phyloP scores from a whole-genome alignment of 805 yeast genomes.

The Pichia ethanolica region DNA sequence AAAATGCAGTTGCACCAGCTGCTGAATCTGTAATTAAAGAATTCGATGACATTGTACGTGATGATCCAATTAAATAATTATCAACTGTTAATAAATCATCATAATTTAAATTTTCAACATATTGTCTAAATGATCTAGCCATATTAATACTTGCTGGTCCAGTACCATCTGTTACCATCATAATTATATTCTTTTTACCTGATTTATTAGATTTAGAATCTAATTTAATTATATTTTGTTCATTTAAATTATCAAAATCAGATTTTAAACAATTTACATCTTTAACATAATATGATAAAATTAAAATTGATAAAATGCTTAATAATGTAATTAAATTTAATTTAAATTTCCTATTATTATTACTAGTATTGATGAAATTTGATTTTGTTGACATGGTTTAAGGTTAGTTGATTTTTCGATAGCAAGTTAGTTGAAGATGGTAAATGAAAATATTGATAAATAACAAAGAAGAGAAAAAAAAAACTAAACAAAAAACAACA shows the following conservation, averaged over 20 bases:
- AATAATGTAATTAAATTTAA: background rate
- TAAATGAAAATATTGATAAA: too few relatives aligned
- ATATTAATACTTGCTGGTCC: conserved; percentile 83
- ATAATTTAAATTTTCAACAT: conserved; percentile 42
- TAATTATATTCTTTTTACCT: conserved; percentile 64
- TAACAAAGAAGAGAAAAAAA: too few relatives aligned
- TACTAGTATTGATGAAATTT: too few relatives aligned
- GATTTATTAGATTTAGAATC: background rate
- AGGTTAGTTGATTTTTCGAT: too few relatives aligned
- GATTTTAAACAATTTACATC: background rate
- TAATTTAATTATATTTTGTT: background rate
- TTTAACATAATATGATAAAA: background rate
- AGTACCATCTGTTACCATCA: conserved; percentile 93
- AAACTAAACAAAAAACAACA: too few relatives aligned
- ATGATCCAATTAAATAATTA: conserved; percentile 66
- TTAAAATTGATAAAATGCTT: background rate
- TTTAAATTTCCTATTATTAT: background rate
- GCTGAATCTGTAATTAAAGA: conserved; percentile 90
- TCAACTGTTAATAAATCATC: conserved; percentile 53
- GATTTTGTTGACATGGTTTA: too few relatives aligned
- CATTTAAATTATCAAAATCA: too few relatives aligned
- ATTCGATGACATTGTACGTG: conserved; percentile 72
- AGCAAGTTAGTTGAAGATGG: too few relatives aligned
- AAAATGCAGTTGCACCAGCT: conserved; percentile 93
- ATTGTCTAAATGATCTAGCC: conserved; percentile 69